Evolutionary conservation across 768 basidiomycete species (phyloP).

Genomic region (Leccinum subgranulosum): DNA sequence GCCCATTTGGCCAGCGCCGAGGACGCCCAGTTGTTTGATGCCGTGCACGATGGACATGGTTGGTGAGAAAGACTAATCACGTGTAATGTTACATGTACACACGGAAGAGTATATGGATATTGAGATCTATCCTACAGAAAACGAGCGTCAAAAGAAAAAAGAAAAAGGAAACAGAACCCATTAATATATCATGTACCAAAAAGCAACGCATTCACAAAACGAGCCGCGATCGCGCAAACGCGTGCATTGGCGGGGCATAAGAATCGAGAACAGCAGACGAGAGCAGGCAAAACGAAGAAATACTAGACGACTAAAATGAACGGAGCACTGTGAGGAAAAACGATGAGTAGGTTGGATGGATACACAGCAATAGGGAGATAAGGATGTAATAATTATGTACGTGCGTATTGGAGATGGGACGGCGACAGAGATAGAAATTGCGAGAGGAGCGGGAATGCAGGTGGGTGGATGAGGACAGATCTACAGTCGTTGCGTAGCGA

Average conservation of each 20-base stretch:
- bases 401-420: slow-evolving; percentile 5
- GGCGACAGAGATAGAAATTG: slow-evolving; percentile 7
- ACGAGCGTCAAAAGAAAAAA: slow-evolving; percentile 18
- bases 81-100: slow-evolving; percentile 6
- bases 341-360: slow-evolving; percentile 18
- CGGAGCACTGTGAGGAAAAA: slow-evolving; percentile 19
- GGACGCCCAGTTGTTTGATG: slow-evolving; percentile 70
- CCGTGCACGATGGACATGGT: slow-evolving; percentile 57
- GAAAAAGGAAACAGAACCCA: not conserved
- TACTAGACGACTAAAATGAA: slow-evolving; percentile 5
- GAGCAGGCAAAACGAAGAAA: slow-evolving; percentile 19
- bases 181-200: slow-evolving; percentile 10
- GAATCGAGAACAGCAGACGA: slow-evolving; percentile 17
- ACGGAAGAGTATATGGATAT: slow-evolving; percentile 3
- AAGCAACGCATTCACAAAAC: slow-evolving; percentile 21
- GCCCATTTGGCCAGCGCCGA: slow-evolving; percentile 89
- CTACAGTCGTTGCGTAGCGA: slow-evolving; percentile 18
- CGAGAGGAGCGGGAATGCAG: slow-evolving; percentile 15
- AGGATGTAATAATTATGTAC: slow-evolving; percentile 28
- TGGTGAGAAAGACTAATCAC: slow-evolving; percentile 12
- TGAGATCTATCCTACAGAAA: slow-evolving; percentile 9
- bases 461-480: slow-evolving; percentile 19
- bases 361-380: slow-evolving; percentile 27
- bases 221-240: not conserved
- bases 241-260: slow-evolving; percentile 1